Evolutionary conservation across 2,329 filamentous ascomycete species (phyloP), one percentile per base, ranked within the genome.

Genomic region (Apiospora pterosperma): DNA sequence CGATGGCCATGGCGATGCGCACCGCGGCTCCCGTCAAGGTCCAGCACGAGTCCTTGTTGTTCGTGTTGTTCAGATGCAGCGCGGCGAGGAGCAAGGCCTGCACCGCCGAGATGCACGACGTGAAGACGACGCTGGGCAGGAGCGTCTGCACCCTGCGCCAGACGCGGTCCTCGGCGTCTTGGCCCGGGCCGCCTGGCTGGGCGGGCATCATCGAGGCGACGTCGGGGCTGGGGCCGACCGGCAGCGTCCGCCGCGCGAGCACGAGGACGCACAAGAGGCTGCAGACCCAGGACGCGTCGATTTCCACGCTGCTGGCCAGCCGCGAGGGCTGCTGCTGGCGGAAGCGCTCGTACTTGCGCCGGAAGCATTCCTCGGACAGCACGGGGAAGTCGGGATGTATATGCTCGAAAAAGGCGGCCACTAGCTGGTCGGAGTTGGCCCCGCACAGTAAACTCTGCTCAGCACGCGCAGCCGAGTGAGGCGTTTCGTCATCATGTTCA

Each of bases 51-150:
- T 81, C 79, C 39, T 78, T 75, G 65, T 79, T 78, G 68, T 79
- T 79, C 1, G 78, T 79, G 67, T 81, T 81, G 71, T 81, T 79
- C 34, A 81, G 76, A 65, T 81, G 79, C 5, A 80, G 68, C 11
- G 78, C 76, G 8, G 77, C 76, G 11, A 81, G 75, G 70, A 81
- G 69, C 52, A 81, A 70, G 4, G 78, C 77, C 69, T 81, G 78
- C 11, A 81, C 75, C 0, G 79, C 76, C 61, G 72, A 71, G 36
- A 80, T 69, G 69, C 76, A 80, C 4, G 79, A 79, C 1, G 77
- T 79, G 67, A 80, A 80, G 61, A 80, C 73, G 39, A 80, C 78
- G 14, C 76, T 76, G 1, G 79, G 76, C 14, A 81, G 72, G 4
- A 80, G 71, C 6, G 73, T 72, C 67, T 80, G 78, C 7, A 78